Base-by-base conservation (phyloP, 768 basidiomycete genomes). In the Kwoniella heveanensis region DNA sequence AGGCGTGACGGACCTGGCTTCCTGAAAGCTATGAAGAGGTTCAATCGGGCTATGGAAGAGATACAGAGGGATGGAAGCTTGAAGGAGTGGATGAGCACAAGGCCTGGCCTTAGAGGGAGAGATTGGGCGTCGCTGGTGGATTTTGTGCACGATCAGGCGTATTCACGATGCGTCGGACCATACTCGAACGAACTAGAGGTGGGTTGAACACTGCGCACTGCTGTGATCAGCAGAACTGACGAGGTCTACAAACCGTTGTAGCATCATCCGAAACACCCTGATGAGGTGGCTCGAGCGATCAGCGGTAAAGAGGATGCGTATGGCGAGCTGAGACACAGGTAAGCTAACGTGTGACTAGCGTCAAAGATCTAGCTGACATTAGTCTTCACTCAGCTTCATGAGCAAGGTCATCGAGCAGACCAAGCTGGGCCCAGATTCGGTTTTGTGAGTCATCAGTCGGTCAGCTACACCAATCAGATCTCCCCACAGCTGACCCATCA, bases 91-190 rank as follows among this genome's bases (percentile, higher is more conserved):
- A 48, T 66, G 64, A 56, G 51, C n/a, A 21, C n/a, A 13, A 47
- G 27, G 44, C 24, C 24, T 19, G 9, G 5, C 19, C 59, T 44
- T 21, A 61, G 48, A 21, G 65, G 26, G 13, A 57, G 36, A 44
- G 72, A 73, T 10, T 80, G 79, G 79, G 58, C 68, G n/a, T 46
- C 25, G n/a, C 26, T 80, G 54, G 76, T 76, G 17, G 77, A 73
- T 27, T 47, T 70, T 13, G 68, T 80, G 0, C 74, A 77, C 62
- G 92, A 93, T 48, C 92, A 97, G 82, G 90, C 88, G 37, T 98
- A 99, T 73, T 92, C 97, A 74, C 86, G 96, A 26, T 86, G 87
- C 19, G 93, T 97, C 1, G 94, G 94, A 5, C 96, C 96, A 0
- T 86, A 90, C 71, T 86, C 93, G n/a, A 85, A 86, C 56, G 85